Percentiles rank a stretch among this genome's conserved stretches.
Evolutionary conservation across 2,329 filamentous ascomycete genomes (phyloP).

Genomic region (Trichoderma sp.): DNA sequence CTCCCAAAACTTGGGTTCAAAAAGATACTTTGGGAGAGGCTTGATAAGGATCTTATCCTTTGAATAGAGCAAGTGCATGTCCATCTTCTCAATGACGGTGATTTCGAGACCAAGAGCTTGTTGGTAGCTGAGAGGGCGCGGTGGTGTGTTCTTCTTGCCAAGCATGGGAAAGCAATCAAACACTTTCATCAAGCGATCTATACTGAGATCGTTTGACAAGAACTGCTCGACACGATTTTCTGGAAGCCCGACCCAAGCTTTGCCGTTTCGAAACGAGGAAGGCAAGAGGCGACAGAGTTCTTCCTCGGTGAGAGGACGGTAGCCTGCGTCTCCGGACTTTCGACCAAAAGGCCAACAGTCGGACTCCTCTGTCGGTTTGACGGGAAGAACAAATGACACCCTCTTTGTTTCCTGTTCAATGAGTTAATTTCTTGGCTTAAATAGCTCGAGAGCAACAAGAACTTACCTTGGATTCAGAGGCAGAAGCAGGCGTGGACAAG

Average conservation of each 20-base stretch:
- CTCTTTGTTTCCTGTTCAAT: not conserved
- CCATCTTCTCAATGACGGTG: slow-evolving; percentile 16
- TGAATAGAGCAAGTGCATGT: slow-evolving; percentile 18
- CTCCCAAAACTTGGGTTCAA: slow-evolving; percentile 9
- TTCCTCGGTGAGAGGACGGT: not conserved
- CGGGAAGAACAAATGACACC: not conserved
- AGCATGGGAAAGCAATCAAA: slow-evolving; percentile 3
- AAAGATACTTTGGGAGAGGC: slow-evolving; percentile 17
- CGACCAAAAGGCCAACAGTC: not conserved
- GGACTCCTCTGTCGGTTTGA: not conserved
- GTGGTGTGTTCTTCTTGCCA: not conserved
- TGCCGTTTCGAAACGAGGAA: not conserved
- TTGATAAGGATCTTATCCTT: slow-evolving; percentile 15
- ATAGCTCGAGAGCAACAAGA: not conserved
- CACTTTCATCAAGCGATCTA: not conserved
- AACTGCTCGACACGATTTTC: not conserved
- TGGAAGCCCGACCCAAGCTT: not conserved
- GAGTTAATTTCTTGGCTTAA: not conserved
- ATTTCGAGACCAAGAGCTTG: slow-evolving; percentile 2
- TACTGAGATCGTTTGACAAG: slow-evolving; percentile 5
- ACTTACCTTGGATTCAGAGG: not conserved
- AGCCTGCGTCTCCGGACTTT: not conserved
- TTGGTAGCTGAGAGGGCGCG: slow-evolving; percentile 21
- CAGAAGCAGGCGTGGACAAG: not conserved
- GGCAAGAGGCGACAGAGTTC: not conserved